Conservation (phyloP, 495 filamentous ascomycete genomes). For the Tuber umbilicatum region DNA sequence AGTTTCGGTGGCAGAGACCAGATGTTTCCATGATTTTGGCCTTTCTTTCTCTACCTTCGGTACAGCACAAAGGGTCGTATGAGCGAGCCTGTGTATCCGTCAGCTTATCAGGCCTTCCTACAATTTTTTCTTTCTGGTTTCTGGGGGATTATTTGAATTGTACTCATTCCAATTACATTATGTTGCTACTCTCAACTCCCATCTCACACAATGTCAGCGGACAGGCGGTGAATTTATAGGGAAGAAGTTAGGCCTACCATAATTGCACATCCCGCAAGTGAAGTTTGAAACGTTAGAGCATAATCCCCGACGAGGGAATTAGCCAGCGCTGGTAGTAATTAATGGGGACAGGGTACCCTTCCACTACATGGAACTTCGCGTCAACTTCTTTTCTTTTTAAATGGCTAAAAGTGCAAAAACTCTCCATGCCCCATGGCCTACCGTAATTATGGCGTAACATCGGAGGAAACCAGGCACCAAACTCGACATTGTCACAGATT, state of each 20-base stretch:
- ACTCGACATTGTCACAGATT: not conserved
- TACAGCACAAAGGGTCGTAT: not conserved
- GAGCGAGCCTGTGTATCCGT: not conserved
- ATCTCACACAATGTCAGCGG: not conserved
- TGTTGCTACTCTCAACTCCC: not conserved
- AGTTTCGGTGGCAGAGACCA: not conserved
- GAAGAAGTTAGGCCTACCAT: not conserved
- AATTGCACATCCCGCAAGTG: not conserved
- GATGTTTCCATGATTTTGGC: not conserved
- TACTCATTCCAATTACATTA: slow-evolving; percentile 4
- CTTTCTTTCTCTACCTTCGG: not conserved
- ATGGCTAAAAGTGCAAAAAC: not conserved
- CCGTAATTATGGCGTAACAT: not conserved
- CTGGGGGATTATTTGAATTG: not conserved
- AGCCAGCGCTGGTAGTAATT: not conserved
- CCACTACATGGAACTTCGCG: not conserved
- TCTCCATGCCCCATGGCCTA: not conserved
- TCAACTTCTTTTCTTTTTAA: not conserved
- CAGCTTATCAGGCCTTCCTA: not conserved
- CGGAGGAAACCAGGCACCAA: not conserved
- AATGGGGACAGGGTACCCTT: not conserved
- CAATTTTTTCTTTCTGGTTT: not conserved
- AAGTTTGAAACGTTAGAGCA: not conserved
- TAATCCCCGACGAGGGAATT: not conserved
- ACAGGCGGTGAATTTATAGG: not conserved